Conservation (phyloP, 176 grass and related monocot genomes). For the Bolboschoenus planiculmis region DNA sequence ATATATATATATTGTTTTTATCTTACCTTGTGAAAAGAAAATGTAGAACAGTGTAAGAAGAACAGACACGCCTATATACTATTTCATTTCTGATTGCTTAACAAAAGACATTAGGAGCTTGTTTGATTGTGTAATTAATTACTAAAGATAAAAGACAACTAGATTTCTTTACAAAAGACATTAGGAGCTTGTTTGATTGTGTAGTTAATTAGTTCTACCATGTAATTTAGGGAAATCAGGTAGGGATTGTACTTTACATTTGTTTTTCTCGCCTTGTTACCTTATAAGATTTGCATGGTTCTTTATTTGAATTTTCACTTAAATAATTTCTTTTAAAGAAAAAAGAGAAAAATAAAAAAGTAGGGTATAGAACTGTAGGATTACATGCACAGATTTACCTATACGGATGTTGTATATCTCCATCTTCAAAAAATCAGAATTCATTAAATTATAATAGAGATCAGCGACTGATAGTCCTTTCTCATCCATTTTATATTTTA, state of each 20-base stretch:
- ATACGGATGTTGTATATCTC: too few species aligned
- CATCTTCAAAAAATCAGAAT: too few species aligned
- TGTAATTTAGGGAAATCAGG: background rate
- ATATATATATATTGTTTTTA: background rate
- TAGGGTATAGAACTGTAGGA: too few species aligned
- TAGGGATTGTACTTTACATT: background rate
- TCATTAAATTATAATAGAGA: too few species aligned
- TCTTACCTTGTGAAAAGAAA: background rate
- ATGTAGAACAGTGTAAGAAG: slow-evolving; percentile 3
- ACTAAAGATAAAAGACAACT: background rate
- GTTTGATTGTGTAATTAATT: background rate
- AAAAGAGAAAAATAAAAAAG: too few species aligned
- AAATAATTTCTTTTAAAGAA: too few species aligned
- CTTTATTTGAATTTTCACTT: background rate
- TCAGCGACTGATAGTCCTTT: too few species aligned
- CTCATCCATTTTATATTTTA: too few species aligned
- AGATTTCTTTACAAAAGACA: too few species aligned
- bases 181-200: background rate
- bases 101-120: background rate
- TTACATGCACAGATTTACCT: too few species aligned
- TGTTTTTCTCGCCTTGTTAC: background rate
- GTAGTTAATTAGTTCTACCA: background rate
- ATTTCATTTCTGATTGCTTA: background rate
- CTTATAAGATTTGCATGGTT: background rate
- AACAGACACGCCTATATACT: background rate